Base-by-base conservation (phyloP, 208 protist species). In the Trypanosoma melophagium region DNA sequence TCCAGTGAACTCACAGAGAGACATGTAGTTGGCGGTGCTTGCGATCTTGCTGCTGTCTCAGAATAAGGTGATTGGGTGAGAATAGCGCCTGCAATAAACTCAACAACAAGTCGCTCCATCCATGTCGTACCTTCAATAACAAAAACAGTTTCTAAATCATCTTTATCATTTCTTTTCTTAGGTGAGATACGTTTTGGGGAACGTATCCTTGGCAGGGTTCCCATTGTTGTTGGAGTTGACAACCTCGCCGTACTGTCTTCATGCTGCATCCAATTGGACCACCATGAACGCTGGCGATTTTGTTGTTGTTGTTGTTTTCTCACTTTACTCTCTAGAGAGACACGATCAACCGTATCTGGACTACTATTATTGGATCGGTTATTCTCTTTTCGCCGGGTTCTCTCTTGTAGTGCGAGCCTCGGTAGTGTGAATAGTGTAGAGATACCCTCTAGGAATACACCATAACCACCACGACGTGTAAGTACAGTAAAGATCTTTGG, bases 381-480 rank as follows among this genome's bases (percentile, higher is more conserved):
- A 10, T 54, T 58, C 24, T 35, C 16, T 19, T 19, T 28, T 47
- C 14, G 47, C 14, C 51, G 61, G n/a, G n/a, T n/a, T n/a, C n/a
- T n/a, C 51, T 58, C 61, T 22, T 35, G 61, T 19, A 58, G 17
- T 24, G 41, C 41, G n/a, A 66, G 54, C 42, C 53, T 59, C 44
- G 59, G 56, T 51, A 68, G 3, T 19, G 22, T 47, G 7, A 38
- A 58, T 4, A 63, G 28, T 19, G 35, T 49, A n/a, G 45, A 38
- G 24, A 68, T 12, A 13, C 58, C 28, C 55, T 86, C 76, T 44
- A 86, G 72, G 67, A 69, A 86, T 24, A 69, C 51, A 2, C 60
- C 73, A 56, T 86, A 71, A n/a, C 76, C 70, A 59, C 80, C 80
- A 19, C 80, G 80, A 17, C 76, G 80, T n/a, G 80, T 80, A 57